Percentiles rank a stretch among this genome's conserved stretches.
phyloP scores from a whole-genome alignment of 768 basidiomycete genomes.

The Lanmaoa pseudosensibilis region DNA sequence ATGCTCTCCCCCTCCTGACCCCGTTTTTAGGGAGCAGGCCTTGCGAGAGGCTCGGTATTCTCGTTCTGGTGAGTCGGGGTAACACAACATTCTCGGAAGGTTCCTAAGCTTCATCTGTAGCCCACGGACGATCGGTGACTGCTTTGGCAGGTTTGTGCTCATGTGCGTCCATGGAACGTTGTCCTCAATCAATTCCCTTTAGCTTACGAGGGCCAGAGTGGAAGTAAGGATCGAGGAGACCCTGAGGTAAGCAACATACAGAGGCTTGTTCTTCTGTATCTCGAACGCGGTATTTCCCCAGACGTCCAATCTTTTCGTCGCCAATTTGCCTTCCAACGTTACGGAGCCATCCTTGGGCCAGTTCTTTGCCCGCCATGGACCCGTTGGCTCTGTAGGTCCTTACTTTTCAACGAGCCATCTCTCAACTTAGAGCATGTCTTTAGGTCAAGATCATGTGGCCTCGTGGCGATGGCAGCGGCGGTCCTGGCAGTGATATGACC shows the following conservation, averaged over 20 bases:
- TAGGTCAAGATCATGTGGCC: slow-evolving; percentile 99
- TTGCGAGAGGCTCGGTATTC: slow-evolving; percentile 83
- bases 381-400: slow-evolving; percentile 80
- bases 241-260: slow-evolving; percentile 57
- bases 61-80: slow-evolving; percentile 51
- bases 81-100: not conserved
- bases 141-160: slow-evolving; percentile 75
- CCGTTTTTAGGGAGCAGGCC: slow-evolving; percentile 78
- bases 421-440: not conserved
- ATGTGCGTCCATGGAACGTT: not conserved
- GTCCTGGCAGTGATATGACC: slow-evolving; percentile 78
- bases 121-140: slow-evolving; percentile 77
- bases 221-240: slow-evolving; percentile 86
- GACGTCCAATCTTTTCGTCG: slow-evolving; percentile 96
- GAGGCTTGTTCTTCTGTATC: not conserved
- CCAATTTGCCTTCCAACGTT: slow-evolving; percentile 85
- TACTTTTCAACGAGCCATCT: not conserved
- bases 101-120: slow-evolving; percentile 28
- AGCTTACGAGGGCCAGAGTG: slow-evolving; percentile 91
- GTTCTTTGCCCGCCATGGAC: slow-evolving; percentile 89
- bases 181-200: slow-evolving; percentile 5
- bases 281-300: slow-evolving; percentile 31
- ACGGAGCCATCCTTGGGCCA: slow-evolving; percentile 83
- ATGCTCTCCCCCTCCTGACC: slow-evolving; percentile 2
- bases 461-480: slow-evolving; percentile 67